A percentile compares a stretch with the other conserved stretches of the same genome.
These are phyloP conservation scores for Penicillium samsonianum DNA, from an alignment of 495 filamentous ascomycete species.

Conservation along the genomic window DNA sequence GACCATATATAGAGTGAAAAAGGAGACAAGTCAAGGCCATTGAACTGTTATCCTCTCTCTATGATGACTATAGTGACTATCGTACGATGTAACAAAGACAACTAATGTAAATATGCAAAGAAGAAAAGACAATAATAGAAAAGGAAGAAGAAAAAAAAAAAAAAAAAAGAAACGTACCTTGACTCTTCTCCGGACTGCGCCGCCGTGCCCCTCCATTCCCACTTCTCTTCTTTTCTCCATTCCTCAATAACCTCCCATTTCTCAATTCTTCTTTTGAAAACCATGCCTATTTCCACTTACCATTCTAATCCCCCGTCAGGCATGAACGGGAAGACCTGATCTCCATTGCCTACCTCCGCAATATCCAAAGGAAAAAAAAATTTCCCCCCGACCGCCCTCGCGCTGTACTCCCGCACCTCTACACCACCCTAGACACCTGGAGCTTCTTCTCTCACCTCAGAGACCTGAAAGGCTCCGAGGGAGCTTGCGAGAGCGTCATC, in stretches of 20 bases:
- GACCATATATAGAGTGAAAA: slow-evolving; percentile 5
- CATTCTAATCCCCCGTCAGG: slow-evolving; percentile 44
- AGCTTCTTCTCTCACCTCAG: slow-evolving; percentile 18
- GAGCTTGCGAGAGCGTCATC: slow-evolving; percentile 11
- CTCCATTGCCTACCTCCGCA: slow-evolving; percentile 16
- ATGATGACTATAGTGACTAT: background rate
- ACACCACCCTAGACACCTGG: background rate
- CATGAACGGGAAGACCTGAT: slow-evolving; percentile 49
- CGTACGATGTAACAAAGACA: background rate
- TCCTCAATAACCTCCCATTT: slow-evolving; percentile 35
- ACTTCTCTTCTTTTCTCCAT: slow-evolving; percentile 29
- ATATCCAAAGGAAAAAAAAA: slow-evolving; percentile 32
- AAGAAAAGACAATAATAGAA: slow-evolving; percentile 1
- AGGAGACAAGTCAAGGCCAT: background rate
- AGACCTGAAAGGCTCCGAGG: slow-evolving; percentile 21
- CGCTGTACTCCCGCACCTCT: slow-evolving; percentile 6
- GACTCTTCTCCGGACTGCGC: slow-evolving; percentile 21
- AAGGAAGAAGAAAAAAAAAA: slow-evolving; percentile 3
- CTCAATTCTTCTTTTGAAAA: slow-evolving; percentile 29
- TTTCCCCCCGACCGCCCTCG: slow-evolving; percentile 31
- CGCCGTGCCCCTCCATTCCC: slow-evolving; percentile 37
- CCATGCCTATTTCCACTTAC: slow-evolving; percentile 43
- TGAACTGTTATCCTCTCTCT: background rate
- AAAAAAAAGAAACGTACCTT: slow-evolving; percentile 16
- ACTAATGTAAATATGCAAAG: background rate